Conservation (phyloP, 2,329 filamentous ascomycete species). For the Cordyceps javanica region DNA sequence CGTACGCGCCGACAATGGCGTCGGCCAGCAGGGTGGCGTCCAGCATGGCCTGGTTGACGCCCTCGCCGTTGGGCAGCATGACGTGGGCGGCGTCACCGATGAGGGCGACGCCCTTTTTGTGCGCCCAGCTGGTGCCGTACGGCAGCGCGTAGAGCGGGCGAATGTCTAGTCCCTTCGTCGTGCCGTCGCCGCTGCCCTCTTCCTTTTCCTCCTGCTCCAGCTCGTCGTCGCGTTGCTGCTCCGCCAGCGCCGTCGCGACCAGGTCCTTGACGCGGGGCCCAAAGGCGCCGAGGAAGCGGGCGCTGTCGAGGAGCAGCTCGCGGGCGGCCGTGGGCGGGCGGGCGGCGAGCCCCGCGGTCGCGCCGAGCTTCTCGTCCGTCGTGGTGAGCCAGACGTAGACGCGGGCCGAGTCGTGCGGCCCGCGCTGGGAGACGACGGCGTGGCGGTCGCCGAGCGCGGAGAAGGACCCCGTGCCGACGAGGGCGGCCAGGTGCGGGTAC, state of each 20-base stretch:
- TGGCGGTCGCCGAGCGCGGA: slow-evolving; percentile 18
- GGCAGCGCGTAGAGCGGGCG: slow-evolving; percentile 35
- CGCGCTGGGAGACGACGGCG: slow-evolving; percentile 28
- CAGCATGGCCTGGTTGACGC: slow-evolving; percentile 47
- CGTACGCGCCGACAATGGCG: slow-evolving; percentile 19
- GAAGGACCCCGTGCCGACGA: slow-evolving; percentile 15
- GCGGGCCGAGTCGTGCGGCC: slow-evolving; percentile 24
- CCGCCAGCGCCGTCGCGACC: slow-evolving; percentile 21
- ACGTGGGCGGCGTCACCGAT: slow-evolving; percentile 52
- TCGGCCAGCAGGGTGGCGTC: slow-evolving; percentile 40
- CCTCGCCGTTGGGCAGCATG: slow-evolving; percentile 46
- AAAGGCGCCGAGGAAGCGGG: not conserved
- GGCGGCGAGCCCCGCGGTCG: not conserved
- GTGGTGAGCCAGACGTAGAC: slow-evolving; percentile 24
- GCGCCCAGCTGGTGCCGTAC: slow-evolving; percentile 34
- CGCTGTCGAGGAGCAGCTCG: not conserved
- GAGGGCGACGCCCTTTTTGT: slow-evolving; percentile 37
- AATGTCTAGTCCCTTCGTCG: slow-evolving; percentile 18
- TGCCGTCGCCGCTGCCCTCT: slow-evolving; percentile 8
- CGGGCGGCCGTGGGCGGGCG: not conserved
- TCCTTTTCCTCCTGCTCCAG: too few species aligned
- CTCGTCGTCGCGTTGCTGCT: slow-evolving; percentile 13
- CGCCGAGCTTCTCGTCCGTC: slow-evolving; percentile 20
- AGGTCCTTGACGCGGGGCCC: slow-evolving; percentile 21
- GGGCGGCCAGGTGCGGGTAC: slow-evolving; percentile 31